Conservation (phyloP, 2,329 filamentous ascomycete genomes). For the Aspergillus brasiliensis region DNA sequence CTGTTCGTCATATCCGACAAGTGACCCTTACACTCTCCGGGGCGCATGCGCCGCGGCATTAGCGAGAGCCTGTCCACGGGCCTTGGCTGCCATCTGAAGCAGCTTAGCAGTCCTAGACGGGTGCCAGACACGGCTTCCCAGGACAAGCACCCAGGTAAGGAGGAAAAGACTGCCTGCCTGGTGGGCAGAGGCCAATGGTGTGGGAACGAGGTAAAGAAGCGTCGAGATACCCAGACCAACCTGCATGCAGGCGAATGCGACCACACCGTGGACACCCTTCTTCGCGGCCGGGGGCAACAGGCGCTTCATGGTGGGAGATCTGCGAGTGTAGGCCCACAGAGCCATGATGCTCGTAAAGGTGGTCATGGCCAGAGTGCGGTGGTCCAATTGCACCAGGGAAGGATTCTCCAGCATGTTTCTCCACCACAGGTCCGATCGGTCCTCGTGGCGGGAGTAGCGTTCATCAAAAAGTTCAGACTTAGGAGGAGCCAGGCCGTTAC, state of each 20-base stretch:
- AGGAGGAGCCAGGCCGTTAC: slow-evolving; percentile 77
- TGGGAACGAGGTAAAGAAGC: slow-evolving; percentile 90
- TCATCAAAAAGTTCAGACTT: slow-evolving; percentile 78
- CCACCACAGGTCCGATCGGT: slow-evolving; percentile 88
- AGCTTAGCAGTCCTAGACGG: slow-evolving; percentile 66
- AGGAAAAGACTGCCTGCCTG: slow-evolving; percentile 88
- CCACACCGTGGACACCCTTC: slow-evolving; percentile 74
- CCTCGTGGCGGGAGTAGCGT: slow-evolving; percentile 79
- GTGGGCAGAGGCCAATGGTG: slow-evolving; percentile 82
- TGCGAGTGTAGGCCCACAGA: slow-evolving; percentile 78
- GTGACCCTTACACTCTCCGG: slow-evolving; percentile 18
- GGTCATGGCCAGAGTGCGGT: slow-evolving; percentile 86
- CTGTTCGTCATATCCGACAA: not conserved
- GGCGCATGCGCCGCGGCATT: slow-evolving; percentile 26
- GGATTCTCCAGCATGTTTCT: slow-evolving; percentile 98
- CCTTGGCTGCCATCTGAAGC: slow-evolving; percentile 52
- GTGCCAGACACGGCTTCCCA: slow-evolving; percentile 76
- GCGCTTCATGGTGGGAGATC: slow-evolving; percentile 64
- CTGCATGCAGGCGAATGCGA: slow-evolving; percentile 81
- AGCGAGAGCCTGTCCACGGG: slow-evolving; percentile 31
- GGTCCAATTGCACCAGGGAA: slow-evolving; percentile 90
- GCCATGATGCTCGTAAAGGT: slow-evolving; percentile 80
- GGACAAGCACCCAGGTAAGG: slow-evolving; percentile 76
- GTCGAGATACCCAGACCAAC: slow-evolving; percentile 86
- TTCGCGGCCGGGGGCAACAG: slow-evolving; percentile 58